Conservation (phyloP, 306 rosid genomes). For the Alnus glutinosa region DNA sequence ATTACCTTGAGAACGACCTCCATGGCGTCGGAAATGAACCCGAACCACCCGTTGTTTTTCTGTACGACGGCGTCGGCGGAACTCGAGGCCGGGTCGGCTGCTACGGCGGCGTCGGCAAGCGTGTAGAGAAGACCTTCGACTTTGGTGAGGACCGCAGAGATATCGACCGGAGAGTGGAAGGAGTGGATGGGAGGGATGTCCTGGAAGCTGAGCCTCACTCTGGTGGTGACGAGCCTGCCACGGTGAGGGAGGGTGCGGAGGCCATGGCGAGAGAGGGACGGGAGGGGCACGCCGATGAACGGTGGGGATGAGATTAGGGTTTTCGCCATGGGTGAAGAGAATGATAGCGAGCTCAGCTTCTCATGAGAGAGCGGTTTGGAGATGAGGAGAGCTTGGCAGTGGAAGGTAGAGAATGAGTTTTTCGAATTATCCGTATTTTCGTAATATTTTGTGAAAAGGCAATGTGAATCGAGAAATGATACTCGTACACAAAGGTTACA, state of each 20-base stretch:
- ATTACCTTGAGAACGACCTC: conserved; percentile 86
- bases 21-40: conserved; percentile 89
- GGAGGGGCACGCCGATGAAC: conserved; percentile 65
- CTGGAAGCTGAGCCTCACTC: conserved; percentile 77
- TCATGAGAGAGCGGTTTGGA: conserved; percentile 37
- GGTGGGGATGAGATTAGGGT: conserved; percentile 69
- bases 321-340: conserved; percentile 74
- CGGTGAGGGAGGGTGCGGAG: conserved; percentile 43
- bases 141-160: conserved; percentile 41
- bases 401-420: conserved; percentile 19
- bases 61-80: conserved; percentile 55
- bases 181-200: conserved; percentile 68
- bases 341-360: conserved; percentile 43
- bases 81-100: conserved; percentile 47
- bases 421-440: conserved; percentile 40
- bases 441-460: background rate
- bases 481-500: too few relatives aligned
- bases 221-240: conserved; percentile 46
- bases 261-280: conserved; percentile 57
- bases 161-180: conserved; percentile 44
- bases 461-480: background rate
- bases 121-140: conserved; percentile 85
- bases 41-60: conserved; percentile 95
- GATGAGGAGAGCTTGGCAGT: conserved; percentile 40
- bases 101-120: conserved; percentile 83